These are phyloP conservation scores for Rhodotorula sp. DNA, from an alignment of 1,284 basidiomycete genomes.

Conservation along the genomic window DNA sequence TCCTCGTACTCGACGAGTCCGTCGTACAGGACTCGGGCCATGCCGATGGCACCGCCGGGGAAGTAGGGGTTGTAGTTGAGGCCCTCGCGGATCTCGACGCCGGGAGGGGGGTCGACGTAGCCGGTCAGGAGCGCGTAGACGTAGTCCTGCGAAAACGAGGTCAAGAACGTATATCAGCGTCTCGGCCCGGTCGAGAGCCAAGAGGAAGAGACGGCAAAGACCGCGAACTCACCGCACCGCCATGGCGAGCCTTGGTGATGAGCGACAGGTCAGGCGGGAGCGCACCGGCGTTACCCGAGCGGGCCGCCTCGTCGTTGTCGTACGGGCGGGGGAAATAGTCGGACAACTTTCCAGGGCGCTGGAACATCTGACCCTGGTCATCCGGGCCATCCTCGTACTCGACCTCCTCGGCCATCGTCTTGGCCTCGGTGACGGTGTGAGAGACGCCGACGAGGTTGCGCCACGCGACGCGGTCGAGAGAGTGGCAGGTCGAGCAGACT, in stretches of 20 bases:
- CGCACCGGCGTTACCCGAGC: constrained; percentile 90
- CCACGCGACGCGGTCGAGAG: constrained; percentile 98
- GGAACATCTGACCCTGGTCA: constrained; percentile 96
- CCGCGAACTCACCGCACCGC: constrained; percentile 66
- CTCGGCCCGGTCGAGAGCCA: no score
- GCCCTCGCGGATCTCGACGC: constrained; percentile 91
- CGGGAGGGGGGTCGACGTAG: constrained; percentile 94
- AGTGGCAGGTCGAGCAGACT: constrained; percentile 98
- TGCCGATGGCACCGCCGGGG: constrained; percentile 95
- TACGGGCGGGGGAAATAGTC: constrained; percentile 97
- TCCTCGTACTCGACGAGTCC: constrained; percentile 91
- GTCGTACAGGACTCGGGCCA: constrained; percentile 88
- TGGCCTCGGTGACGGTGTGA: constrained; percentile 88
- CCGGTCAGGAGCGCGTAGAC: constrained; percentile 96
- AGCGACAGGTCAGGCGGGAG: constrained; percentile 95
- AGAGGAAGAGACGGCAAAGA: not conserved
- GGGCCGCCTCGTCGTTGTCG: constrained; percentile 96
- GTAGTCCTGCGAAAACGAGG: constrained; percentile 72
- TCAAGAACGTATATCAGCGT: not conserved
- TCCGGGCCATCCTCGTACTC: constrained; percentile 98
- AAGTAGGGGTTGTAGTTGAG: constrained; percentile 93
- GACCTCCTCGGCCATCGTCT: constrained; percentile 90
- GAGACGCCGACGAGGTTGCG: constrained; percentile 98
- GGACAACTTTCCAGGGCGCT: constrained; percentile 92
- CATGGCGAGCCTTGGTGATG: constrained; percentile 98